These are phyloP conservation scores for Tritrichomonas musculus DNA, from an alignment of 208 protist genomes.

Conservation along the genomic window DNA sequence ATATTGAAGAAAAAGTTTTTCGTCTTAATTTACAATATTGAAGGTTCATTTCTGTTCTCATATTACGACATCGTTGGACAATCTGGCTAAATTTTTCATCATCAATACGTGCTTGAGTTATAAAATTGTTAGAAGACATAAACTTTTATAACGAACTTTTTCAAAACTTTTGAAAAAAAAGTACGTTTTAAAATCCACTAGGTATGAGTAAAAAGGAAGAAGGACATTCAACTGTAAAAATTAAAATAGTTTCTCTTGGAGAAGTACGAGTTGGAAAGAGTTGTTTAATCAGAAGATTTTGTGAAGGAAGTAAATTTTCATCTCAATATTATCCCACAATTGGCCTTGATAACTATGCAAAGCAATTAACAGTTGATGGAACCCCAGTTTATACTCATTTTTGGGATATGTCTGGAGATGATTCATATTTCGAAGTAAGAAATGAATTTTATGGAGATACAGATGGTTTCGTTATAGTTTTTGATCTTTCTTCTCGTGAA, in stretches of 20 bases:
- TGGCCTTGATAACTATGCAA: slow-evolving; percentile 89
- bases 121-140: no score
- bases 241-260: slow-evolving; percentile 31
- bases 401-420: slow-evolving; percentile 78
- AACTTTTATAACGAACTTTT: no score
- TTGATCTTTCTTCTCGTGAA: slow-evolving; percentile 12
- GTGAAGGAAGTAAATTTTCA: slow-evolving; percentile 62
- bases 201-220: no score
- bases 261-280: background rate
- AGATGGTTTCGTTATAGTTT: slow-evolving; percentile 63
- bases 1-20: no score
- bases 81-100: no score
- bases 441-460: slow-evolving; percentile 88
- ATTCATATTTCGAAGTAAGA: slow-evolving; percentile 73
- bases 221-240: background rate
- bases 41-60: no score
- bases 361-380: slow-evolving; percentile 57
- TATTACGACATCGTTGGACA: no score
- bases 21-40: no score
- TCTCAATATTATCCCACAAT: slow-evolving; percentile 86
- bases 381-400: slow-evolving; percentile 72
- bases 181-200: no score
- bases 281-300: background rate
- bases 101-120: no score
- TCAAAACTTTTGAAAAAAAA: no score